Conservation (phyloP, 2,329 filamentous ascomycete genomes). For the Tolypocladium cylindrosporum region DNA sequence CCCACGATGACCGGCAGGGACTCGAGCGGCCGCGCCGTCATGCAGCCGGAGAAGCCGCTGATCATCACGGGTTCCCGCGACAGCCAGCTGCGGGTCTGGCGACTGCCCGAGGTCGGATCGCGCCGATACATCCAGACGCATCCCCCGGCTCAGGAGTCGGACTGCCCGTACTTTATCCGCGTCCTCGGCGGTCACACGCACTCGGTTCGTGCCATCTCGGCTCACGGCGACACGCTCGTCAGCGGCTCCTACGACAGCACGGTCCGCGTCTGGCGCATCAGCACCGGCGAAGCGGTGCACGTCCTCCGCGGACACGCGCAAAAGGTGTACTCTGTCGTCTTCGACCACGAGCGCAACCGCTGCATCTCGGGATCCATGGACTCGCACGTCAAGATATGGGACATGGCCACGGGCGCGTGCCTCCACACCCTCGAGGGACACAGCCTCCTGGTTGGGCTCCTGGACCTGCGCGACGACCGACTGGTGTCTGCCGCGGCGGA, state of each 20-base stretch:
- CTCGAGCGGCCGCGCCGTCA: conserved; percentile 61
- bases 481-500: conserved; percentile 93
- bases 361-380: conserved; percentile 99
- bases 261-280: conserved; percentile 95
- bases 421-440: conserved; percentile 90
- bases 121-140: conserved; percentile 70
- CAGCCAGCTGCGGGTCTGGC: conserved; percentile 90
- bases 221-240: conserved; percentile 89
- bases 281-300: conserved; percentile 80
- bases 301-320: conserved; percentile 77
- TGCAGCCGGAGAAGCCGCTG: conserved; percentile 88
- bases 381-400: conserved; percentile 96
- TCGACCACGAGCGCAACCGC: conserved; percentile 82
- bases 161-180: conserved; percentile 92
- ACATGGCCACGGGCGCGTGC: conserved; percentile 73
- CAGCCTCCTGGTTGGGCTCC: conserved; percentile 78
- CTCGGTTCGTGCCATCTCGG: conserved; percentile 91
- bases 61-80: conserved; percentile 97
- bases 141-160: conserved; percentile 60
- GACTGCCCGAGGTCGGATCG: conserved; percentile 72
- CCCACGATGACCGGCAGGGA: conserved; percentile 67
- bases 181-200: conserved; percentile 79
- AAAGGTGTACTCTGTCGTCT: conserved; percentile 95
- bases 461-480: conserved; percentile 81
- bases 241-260: conserved; percentile 95